Conservation (phyloP, 805 yeast species). For the Pichia insulana region DNA sequence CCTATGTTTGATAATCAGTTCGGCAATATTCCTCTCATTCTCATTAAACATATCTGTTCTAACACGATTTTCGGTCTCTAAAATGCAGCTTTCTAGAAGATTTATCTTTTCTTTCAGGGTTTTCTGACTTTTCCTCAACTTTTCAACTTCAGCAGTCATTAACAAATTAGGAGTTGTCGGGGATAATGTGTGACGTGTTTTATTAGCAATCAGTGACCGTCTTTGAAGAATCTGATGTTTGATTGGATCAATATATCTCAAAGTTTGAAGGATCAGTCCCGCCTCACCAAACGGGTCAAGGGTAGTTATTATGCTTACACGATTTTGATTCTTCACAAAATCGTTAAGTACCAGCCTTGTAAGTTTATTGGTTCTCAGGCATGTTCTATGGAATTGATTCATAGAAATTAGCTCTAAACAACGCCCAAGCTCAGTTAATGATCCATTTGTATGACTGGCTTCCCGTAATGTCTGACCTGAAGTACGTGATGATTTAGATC, state of each 20-base stretch:
- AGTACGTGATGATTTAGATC: conserved; percentile 38
- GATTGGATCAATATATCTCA: conserved; percentile 25
- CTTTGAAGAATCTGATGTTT: conserved; percentile 22
- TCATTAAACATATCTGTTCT: conserved; percentile 25
- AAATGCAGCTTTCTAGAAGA: conserved; percentile 19
- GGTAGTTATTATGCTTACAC: conserved; percentile 30
- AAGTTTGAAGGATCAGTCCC: conserved; percentile 23
- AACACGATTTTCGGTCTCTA: conserved; percentile 23
- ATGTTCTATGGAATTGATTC: conserved; percentile 31
- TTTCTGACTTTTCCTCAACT: conserved; percentile 19
- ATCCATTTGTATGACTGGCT: conserved; percentile 40
- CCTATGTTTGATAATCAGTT: conserved; percentile 29
- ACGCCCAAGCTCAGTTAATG: conserved; percentile 43
- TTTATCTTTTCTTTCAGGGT: conserved; percentile 17
- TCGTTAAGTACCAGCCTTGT: conserved; percentile 42
- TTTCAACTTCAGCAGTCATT: conserved; percentile 21
- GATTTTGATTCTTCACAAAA: conserved; percentile 26
- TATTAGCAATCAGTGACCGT: conserved; percentile 8
- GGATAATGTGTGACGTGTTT: not conserved
- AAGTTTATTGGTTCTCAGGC: conserved; percentile 40
- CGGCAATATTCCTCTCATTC: conserved; percentile 29
- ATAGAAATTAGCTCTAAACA: conserved; percentile 35
- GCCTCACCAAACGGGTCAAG: conserved; percentile 34
- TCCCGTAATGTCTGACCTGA: conserved; percentile 38
- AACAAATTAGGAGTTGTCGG: conserved; percentile 11